Base-by-base conservation (phyloP, 1,284 basidiomycete genomes). In the Rhodotorula sp. region DNA sequence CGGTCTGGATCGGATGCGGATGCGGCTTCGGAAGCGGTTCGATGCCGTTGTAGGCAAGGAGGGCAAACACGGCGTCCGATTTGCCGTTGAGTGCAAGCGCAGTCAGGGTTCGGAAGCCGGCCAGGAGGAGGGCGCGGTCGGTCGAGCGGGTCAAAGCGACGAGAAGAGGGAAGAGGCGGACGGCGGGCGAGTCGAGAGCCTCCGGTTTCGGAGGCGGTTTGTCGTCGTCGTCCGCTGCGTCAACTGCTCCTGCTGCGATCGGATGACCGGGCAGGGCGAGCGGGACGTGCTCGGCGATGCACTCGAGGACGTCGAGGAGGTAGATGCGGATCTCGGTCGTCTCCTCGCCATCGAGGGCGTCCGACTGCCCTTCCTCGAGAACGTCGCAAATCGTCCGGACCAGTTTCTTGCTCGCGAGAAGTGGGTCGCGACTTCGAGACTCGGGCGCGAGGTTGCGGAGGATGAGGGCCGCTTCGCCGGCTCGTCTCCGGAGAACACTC, bases 391-490 rank as follows among this genome's bases (percentile, higher is more conserved):
- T 48, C 18, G 67, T 15, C 44, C 46, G 61, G n/a, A 37, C 24
- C 3, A 76, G 53, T 45, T 66, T 59, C 61, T 60, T 68, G 57
- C 87, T 85, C 29, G 79, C 80, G 5, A 84, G 81, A n/a, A 93
- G 82, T 68, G 87, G 86, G 44, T 82, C 78, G 5, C 86, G 85
- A 75, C 91, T 91, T 60, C 83, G 82, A 57, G 88, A 86, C 70
- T 87, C 85, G 61, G 88, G 80, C 29, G 88, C 85, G n/a, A 88
- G 84, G 78, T 91, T 92, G 29, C 90, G 86, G 59, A 93, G 82
- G 72, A 91, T 83, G 76, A 89, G 88, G 48, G 90, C 82, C 7
- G 89, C 89, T 77, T 91, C 89, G 10, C 58, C 59, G 14, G 76
- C 70, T 33, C 76, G 62, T 33, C 73, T 57, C n/a, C 68, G 54